Base-by-base conservation (phyloP, 768 basidiomycete species). In the Megacollybia marginata region DNA sequence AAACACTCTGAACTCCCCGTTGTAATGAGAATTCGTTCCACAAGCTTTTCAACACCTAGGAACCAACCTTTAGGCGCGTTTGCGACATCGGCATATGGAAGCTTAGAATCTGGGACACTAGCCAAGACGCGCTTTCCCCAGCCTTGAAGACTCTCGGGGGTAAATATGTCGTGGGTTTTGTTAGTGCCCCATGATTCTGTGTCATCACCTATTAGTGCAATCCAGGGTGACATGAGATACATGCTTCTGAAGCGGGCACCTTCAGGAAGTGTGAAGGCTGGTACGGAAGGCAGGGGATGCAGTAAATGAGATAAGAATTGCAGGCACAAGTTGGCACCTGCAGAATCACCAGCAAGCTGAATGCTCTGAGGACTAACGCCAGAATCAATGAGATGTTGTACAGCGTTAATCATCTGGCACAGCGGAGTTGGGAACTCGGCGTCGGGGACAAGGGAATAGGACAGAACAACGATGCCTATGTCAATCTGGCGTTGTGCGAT, bases 191-290 rank as follows among this genome's bases (percentile, higher is more conserved):
- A 58, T 9, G 63, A 67, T n/a, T 50, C 35, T 18, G 16, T 47
- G 20, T 58, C 57, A 8, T 59, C 54, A 9, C 52, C 58, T 19
- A 54, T 42, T 28, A 69, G 57, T 40, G 53, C 54, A 7, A 62
- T 57, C 72, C 71, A 74, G 13, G 70, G 69, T 0, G 67, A 67
- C 42, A 70, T 57, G 33, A 67, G 52, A 36, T 52, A 57, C 4
- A 47, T 55, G 10, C 64, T 62, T n/a, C 61, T 58, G 20, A 68
- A 23, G 15, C 42, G 42, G 2, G 51, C 23, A 20, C 20, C 46
- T 15, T 40, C 45, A 16, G 59, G 46, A 20, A 62, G 55, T 10
- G 47, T 33, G 44, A 65, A 47, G 15, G 45, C 16, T 5, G 62
- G 60, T 12, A 68, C 54, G 42, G 47, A 54, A 6, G 48, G 50